phyloP scores from a whole-genome alignment of 1,284 basidiomycete genomes.

The Filobasidium uniguttulatum region DNA sequence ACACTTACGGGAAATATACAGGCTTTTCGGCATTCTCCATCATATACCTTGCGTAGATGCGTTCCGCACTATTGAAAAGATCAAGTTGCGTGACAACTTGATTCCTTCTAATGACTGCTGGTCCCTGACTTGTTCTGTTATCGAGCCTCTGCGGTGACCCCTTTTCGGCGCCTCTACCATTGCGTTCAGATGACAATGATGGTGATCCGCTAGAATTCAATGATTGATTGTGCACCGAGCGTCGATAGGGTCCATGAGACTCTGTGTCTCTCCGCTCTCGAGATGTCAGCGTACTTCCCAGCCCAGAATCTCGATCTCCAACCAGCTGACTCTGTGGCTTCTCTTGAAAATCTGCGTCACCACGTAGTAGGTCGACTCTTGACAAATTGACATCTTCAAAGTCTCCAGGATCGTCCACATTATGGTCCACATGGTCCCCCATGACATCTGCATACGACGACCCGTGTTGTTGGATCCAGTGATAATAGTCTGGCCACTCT shows the following conservation, averaged over 20 bases:
- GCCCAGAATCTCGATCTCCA: constrained; percentile 1
- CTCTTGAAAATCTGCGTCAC: not conserved
- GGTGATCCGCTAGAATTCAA: not conserved
- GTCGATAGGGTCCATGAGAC: constrained; percentile 22
- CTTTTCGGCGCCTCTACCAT: constrained; percentile 4
- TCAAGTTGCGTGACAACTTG: constrained; percentile 78
- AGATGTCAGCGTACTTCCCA: not conserved
- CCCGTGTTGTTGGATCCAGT: constrained; percentile 50
- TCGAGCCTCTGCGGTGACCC: not conserved
- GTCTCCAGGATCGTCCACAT: not conserved
- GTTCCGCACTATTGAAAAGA: constrained; percentile 81
- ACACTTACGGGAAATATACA: constrained; percentile 68
- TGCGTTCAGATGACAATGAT: not conserved
- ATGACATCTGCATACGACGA: constrained; percentile 67
- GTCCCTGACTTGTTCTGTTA: constrained; percentile 46
- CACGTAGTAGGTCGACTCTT: too few species aligned
- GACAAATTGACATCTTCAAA: too few species aligned
- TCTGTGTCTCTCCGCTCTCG: constrained; percentile 28
- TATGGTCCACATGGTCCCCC: constrained; percentile 35
- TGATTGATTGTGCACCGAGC: not conserved
- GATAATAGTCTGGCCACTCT: constrained; percentile 95
- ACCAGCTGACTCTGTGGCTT: not conserved
- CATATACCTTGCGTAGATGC: constrained; percentile 88
- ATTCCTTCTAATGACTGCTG: constrained; percentile 76
- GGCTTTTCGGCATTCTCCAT: constrained; percentile 52